phyloP scores from a whole-genome alignment of 2,329 filamentous ascomycete species.

The Fusarium sp. region DNA sequence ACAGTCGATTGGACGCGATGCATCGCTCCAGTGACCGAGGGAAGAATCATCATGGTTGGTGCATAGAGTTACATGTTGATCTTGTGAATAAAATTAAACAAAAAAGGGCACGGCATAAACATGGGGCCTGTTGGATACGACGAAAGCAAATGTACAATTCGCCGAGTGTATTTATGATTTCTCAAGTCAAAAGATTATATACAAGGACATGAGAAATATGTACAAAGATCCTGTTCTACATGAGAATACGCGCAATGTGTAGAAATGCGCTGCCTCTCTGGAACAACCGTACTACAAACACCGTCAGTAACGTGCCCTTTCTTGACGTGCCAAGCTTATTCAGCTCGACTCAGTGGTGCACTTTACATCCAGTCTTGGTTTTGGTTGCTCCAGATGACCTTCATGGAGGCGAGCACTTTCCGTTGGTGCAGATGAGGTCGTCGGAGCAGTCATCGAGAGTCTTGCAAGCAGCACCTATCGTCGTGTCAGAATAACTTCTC shows the following conservation, averaged over 20 bases:
- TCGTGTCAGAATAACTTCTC: not conserved
- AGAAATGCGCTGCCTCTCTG: not conserved
- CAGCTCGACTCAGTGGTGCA: not conserved
- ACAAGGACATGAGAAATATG: not conserved
- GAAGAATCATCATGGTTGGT: constrained; percentile 71
- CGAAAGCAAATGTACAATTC: not conserved
- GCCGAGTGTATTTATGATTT: not conserved
- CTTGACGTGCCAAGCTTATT: not conserved
- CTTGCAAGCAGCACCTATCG: constrained; percentile 39
- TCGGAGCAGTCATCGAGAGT: constrained; percentile 40
- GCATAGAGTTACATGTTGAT: constrained; percentile 13
- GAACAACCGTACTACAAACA: not conserved
- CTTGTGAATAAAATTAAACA: not conserved
- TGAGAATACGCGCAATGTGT: not conserved
- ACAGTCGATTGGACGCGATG: constrained; percentile 83
- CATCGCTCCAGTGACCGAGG: constrained; percentile 82
- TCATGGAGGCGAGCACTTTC: constrained; percentile 31
- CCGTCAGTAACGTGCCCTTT: not conserved
- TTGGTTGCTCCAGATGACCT: not conserved
- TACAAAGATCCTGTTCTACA: not conserved
- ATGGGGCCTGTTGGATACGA: not conserved
- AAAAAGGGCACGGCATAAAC: not conserved
- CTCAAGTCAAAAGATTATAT: not conserved
- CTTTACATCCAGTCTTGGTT: not conserved
- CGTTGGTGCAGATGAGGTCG: constrained; percentile 38